Conservation (phyloP, 78 protist genomes). For the Protostelium mycophagum region DNA sequence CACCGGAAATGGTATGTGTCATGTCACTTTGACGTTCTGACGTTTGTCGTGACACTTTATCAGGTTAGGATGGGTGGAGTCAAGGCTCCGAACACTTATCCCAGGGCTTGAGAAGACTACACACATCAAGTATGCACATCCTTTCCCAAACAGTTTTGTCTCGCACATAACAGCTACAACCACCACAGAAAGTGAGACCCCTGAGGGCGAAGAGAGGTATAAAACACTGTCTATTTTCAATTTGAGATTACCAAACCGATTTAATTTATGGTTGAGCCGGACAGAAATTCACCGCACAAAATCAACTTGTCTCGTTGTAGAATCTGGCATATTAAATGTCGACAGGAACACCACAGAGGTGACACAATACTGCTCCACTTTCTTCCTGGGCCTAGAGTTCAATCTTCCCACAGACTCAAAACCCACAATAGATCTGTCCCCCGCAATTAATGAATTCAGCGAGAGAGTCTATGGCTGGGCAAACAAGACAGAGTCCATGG, state of each 20-base stretch:
- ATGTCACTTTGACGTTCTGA: background rate
- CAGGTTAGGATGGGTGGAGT: slow-evolving; percentile 57
- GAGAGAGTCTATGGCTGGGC: slow-evolving; percentile 31
- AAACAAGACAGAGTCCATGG: slow-evolving; percentile 39
- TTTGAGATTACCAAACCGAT: too few species aligned
- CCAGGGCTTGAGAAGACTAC: slow-evolving; percentile 46
- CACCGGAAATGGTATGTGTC: slow-evolving; percentile 39
- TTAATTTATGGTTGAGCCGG: too few species aligned
- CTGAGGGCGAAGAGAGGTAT: background rate
- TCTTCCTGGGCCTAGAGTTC: slow-evolving; percentile 51
- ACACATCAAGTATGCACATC: slow-evolving; percentile 31
- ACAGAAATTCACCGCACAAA: too few species aligned
- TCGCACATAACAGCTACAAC: background rate
- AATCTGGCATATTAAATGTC: background rate
- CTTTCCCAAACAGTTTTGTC: slow-evolving; percentile 25
- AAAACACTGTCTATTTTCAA: background rate
- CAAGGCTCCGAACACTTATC: slow-evolving; percentile 33
- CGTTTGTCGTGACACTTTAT: background rate
- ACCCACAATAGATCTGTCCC: slow-evolving; percentile 42
- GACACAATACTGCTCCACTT: slow-evolving; percentile 9
- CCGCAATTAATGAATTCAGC: slow-evolving; percentile 41
- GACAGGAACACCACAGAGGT: background rate
- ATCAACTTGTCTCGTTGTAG: too few species aligned
- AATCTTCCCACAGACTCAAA: slow-evolving; percentile 27
- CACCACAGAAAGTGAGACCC: background rate